Conservation (phyloP, 192 early-diverging fungal genomes). For the Gamsiella multidivaricata region DNA sequence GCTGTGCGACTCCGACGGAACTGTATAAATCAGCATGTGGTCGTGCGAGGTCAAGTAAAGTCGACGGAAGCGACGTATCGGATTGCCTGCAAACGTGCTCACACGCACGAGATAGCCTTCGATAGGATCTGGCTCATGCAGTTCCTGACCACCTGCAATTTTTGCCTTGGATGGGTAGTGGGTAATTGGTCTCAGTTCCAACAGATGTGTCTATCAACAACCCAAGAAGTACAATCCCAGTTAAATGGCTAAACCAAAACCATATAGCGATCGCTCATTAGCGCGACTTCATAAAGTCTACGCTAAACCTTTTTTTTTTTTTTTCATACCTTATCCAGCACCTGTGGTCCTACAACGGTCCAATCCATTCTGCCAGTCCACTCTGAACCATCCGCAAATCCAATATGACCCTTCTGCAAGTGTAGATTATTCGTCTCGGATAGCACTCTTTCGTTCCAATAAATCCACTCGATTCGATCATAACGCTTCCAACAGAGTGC, state of each 20-base stretch:
- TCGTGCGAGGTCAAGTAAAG: slow-evolving; percentile 57
- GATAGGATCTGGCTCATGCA: slow-evolving; percentile 51
- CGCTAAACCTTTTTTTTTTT: not conserved
- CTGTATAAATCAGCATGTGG: slow-evolving; percentile 49
- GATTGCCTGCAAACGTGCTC: slow-evolving; percentile 47
- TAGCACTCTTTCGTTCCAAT: slow-evolving; percentile 25
- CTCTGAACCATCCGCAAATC: slow-evolving; percentile 47
- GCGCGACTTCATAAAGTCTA: not conserved
- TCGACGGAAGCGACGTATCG: slow-evolving; percentile 27
- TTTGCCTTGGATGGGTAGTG: slow-evolving; percentile 50
- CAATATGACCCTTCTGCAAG: slow-evolving; percentile 38
- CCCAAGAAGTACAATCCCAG: not conserved
- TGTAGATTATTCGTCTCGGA: slow-evolving; percentile 34
- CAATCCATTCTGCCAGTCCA: slow-evolving; percentile 40
- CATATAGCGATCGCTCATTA: not conserved
- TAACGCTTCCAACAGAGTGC: slow-evolving; percentile 59
- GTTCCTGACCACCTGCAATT: not conserved
- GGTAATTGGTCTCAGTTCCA: slow-evolving; percentile 48
- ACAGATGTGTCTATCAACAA: slow-evolving; percentile 53
- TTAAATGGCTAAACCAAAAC: not conserved
- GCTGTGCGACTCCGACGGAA: slow-evolving; percentile 34
- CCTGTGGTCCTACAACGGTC: slow-evolving; percentile 50
- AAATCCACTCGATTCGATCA: slow-evolving; percentile 58
- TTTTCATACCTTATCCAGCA: slow-evolving; percentile 50
- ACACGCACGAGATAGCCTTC: slow-evolving; percentile 54